A percentile compares a stretch with the other conserved stretches of the same genome.
Conservation (phyloP, 208 protist genomes). For the Trypanosoma cruzi region DNA sequence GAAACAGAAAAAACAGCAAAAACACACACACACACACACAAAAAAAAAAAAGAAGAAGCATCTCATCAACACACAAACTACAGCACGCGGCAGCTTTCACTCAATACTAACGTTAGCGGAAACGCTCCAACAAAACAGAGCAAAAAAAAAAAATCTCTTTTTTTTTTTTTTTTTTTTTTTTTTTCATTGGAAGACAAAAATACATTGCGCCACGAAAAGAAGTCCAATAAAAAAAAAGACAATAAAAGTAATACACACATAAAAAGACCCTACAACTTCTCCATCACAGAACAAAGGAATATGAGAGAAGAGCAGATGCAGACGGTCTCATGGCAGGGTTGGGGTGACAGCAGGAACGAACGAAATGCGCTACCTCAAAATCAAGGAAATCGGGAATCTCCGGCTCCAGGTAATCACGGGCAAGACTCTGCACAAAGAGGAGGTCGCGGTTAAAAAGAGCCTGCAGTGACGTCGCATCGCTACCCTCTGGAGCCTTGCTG, state of each 20-base stretch:
- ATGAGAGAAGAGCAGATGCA: constrained; percentile 53
- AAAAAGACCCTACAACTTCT: neutral
- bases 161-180: neutral
- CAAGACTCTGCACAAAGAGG: constrained; percentile 60
- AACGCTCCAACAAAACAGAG: neutral
- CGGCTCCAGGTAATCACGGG: constrained; percentile 44
- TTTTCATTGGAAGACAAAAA: neutral
- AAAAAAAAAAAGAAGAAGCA: neutral
- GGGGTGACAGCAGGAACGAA: constrained; percentile 49
- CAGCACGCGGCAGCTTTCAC: too few species aligned
- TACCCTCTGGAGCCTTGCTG: constrained; percentile 29
- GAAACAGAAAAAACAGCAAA: neutral
- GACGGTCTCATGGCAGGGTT: constrained; percentile 56
- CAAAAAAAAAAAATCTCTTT: neutral
- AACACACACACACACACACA: neutral
- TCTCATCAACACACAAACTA: too few species aligned
- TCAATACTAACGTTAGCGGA: too few species aligned
- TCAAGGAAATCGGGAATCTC: constrained; percentile 62
- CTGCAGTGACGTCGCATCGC: constrained; percentile 34
- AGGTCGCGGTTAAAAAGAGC: constrained; percentile 45
- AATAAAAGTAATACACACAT: too few species aligned
- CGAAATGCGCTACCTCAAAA: constrained; percentile 52
- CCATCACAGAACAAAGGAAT: constrained; percentile 52
- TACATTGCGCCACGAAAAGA: neutral
- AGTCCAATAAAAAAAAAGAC: too few species aligned